phyloP scores from a whole-genome alignment of 441 rosid genomes.

The Macaranga tanarius region DNA sequence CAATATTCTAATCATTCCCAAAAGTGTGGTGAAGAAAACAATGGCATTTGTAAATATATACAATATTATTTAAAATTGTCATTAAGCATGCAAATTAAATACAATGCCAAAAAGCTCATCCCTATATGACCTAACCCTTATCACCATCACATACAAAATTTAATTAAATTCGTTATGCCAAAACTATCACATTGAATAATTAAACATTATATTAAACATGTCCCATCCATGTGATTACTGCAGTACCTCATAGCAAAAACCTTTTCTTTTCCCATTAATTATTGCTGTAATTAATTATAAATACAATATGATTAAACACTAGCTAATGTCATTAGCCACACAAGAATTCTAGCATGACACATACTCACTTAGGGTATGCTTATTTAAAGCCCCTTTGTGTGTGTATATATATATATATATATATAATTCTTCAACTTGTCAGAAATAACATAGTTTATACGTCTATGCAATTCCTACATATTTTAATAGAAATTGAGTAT shows the following conservation, averaged over 20 bases:
- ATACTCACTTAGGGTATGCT: background rate
- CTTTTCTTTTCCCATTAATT: background rate
- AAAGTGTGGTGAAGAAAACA: constrained; percentile 44
- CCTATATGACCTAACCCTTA: constrained; percentile 31
- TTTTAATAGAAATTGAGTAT: too few relatives aligned
- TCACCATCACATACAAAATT: constrained; percentile 24
- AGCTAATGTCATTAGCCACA: background rate
- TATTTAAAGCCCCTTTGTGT: background rate
- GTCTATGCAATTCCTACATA: too few relatives aligned
- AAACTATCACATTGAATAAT: background rate
- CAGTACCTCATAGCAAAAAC: constrained; percentile 13
- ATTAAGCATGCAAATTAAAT: constrained; percentile 16
- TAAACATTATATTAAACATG: background rate
- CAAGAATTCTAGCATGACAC: background rate
- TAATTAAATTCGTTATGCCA: background rate
- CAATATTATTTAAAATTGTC: constrained; percentile 20
- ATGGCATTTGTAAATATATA: constrained; percentile 26
- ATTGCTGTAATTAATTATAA: background rate
- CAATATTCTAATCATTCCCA: constrained; percentile 21
- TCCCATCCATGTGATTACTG: constrained; percentile 37
- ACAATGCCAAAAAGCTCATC: constrained; percentile 24
- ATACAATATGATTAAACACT: background rate
- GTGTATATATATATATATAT: too few relatives aligned
- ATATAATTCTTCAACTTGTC: background rate
- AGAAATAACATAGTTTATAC: background rate